These are phyloP conservation scores for Sugiyamaella sp. DNA, from an alignment of 1,139 yeast species.

Conservation along the genomic window DNA sequence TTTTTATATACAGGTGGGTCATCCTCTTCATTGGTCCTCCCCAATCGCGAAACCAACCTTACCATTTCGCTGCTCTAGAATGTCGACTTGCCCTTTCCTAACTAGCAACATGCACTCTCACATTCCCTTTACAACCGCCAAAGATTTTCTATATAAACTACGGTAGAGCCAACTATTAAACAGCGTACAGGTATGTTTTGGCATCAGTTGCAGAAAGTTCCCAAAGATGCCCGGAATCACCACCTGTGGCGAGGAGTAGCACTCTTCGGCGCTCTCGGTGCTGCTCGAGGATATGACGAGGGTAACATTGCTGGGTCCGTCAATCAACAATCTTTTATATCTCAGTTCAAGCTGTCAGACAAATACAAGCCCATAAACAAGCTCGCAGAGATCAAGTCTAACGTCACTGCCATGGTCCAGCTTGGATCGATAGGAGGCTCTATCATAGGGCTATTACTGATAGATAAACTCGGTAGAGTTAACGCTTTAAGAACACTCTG, in stretches of 20 bases:
- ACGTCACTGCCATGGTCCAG: slow-evolving; percentile 65
- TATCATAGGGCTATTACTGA: slow-evolving; percentile 52
- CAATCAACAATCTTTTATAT: slow-evolving; percentile 50
- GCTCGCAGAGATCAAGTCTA: slow-evolving; percentile 55
- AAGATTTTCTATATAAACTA: too few relatives aligned
- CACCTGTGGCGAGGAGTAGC: slow-evolving; percentile 39
- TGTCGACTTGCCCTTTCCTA: too few relatives aligned
- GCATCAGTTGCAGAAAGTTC: slow-evolving; percentile 11
- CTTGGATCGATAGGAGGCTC: slow-evolving; percentile 64
- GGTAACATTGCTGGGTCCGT: slow-evolving; percentile 55
- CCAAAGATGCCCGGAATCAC: slow-evolving; percentile 12
- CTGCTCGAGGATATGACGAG: slow-evolving; percentile 65
- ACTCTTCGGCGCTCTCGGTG: slow-evolving; percentile 60
- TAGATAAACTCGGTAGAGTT: slow-evolving; percentile 59
- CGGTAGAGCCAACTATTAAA: too few relatives aligned
- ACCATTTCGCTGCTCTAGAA: too few relatives aligned
- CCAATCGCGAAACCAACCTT: too few relatives aligned
- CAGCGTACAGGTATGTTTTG: background rate
- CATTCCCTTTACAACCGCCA: too few relatives aligned
- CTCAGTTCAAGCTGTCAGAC: slow-evolving; percentile 53
- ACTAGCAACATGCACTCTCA: too few relatives aligned
- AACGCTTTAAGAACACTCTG: slow-evolving; percentile 53
- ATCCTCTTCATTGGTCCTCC: too few relatives aligned
- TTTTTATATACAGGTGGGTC: too few relatives aligned
- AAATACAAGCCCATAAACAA: slow-evolving; percentile 40